Percentiles rank a stretch among this genome's conserved stretches.
phyloP scores from a whole-genome alignment of 108 stramenopile genomes.

The Pseudonitzschia multistriata region DNA sequence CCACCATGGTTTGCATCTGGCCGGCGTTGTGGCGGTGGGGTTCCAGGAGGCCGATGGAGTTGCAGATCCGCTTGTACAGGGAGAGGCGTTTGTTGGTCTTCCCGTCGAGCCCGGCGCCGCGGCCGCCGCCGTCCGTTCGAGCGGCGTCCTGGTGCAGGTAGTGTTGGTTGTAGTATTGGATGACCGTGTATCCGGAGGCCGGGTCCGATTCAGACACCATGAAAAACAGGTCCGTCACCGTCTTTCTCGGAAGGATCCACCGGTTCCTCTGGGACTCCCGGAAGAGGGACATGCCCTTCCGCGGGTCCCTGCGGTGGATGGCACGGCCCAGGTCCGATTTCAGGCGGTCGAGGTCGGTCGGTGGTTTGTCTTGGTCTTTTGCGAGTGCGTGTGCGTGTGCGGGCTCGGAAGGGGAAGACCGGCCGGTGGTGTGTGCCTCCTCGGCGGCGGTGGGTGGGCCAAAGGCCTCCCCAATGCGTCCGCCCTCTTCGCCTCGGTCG shows the following conservation, averaged over 20 bases:
- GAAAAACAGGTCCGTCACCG: slow-evolving; percentile 9
- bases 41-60: slow-evolving; percentile 9
- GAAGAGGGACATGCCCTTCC: neutral
- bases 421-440: too few relatives aligned
- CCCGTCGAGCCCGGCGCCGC: neutral
- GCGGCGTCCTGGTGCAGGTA: neutral
- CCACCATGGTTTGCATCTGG: slow-evolving; percentile 10
- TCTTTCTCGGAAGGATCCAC: neutral
- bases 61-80: slow-evolving; percentile 16
- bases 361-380: too few relatives aligned
- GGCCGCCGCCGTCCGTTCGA: neutral
- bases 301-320: neutral
- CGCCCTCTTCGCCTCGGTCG: too few relatives aligned
- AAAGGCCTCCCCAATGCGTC: too few relatives aligned
- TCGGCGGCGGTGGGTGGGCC: too few relatives aligned
- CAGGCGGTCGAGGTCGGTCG: neutral
- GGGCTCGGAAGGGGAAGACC: too few relatives aligned
- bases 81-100: slow-evolving; percentile 3
- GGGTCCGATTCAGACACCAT: slow-evolving; percentile 7
- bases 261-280: slow-evolving; percentile 1
- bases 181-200: neutral
- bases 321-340: neutral
- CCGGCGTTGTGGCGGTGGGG: slow-evolving; percentile 2
- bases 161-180: neutral
- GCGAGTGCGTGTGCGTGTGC: too few relatives aligned